Evolutionary conservation across 352 stramenopile species (phyloP).

Genomic region (Aphanomyces astaci): DNA sequence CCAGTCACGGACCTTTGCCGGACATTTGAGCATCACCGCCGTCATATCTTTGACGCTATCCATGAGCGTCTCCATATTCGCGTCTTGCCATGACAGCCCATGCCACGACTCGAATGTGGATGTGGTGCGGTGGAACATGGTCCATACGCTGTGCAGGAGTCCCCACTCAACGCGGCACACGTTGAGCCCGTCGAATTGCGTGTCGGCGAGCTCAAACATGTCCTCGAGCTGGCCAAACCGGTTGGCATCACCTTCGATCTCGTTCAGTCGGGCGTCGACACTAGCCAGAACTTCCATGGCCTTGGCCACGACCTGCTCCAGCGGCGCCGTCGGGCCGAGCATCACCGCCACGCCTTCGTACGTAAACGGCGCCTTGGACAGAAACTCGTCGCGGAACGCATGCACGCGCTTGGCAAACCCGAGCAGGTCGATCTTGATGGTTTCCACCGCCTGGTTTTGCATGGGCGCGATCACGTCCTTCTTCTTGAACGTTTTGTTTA

Average conservation of each 20-base stretch:
- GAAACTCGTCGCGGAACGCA: constrained; percentile 93
- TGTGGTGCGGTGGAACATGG: constrained; percentile 41
- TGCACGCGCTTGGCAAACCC: constrained; percentile 91
- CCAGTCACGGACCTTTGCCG: constrained; percentile 80
- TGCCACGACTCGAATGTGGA: constrained; percentile 78
- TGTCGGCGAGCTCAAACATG: constrained; percentile 89
- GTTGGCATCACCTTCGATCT: constrained; percentile 77
- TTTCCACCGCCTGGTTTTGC: constrained; percentile 93
- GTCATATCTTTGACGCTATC: constrained; percentile 77
- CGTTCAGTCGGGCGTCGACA: constrained; percentile 68
- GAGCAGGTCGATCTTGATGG: constrained; percentile 91
- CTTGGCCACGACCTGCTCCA: constrained; percentile 74
- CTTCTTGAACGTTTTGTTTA: constrained; percentile 98
- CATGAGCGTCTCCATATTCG: constrained; percentile 65
- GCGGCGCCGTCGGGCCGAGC: constrained; percentile 49
- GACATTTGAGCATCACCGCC: constrained; percentile 66
- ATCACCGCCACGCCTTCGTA: constrained; percentile 78
- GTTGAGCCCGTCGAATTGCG: constrained; percentile 70
- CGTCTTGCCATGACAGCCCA: constrained; percentile 75
- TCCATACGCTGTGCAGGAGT: constrained; percentile 89
- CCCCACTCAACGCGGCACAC: constrained; percentile 80
- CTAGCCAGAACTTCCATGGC: constrained; percentile 74
- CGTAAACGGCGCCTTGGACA: constrained; percentile 90
- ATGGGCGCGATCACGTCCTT: constrained; percentile 97
- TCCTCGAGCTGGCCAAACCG: constrained; percentile 88